A percentile compares a stretch with the other conserved stretches of the same genome.
phyloP scores from a whole-genome alignment of 148 eudicot genomes.

The Camellia granthamiana region DNA sequence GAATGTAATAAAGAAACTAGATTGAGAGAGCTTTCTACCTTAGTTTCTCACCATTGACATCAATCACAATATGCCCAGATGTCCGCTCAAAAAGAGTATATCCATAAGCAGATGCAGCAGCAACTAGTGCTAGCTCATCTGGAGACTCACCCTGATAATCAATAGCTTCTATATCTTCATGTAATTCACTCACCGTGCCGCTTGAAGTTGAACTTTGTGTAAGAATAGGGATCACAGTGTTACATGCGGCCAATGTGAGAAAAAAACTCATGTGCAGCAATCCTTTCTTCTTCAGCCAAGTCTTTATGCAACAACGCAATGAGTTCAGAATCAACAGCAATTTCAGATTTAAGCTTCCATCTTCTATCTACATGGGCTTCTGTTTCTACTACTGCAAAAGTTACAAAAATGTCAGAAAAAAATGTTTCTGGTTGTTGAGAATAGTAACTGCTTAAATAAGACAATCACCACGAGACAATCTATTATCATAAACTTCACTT shows the following conservation, averaged over 20 bases:
- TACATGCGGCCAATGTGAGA: conserved; percentile 88
- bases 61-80: conserved; percentile 88
- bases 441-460: neutral
- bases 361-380: conserved; percentile 29
- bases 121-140: conserved; percentile 91
- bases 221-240: conserved; percentile 88
- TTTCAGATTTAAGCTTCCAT: conserved; percentile 72
- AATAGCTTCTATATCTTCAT: conserved; percentile 43
- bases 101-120: conserved; percentile 95
- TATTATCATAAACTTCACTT: neutral
- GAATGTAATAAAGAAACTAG: conserved; percentile 12
- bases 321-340: conserved; percentile 58
- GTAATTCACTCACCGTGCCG: conserved; percentile 23
- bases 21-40: conserved; percentile 50
- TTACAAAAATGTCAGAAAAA: neutral
- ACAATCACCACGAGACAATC: neutral
- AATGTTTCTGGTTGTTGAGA: neutral
- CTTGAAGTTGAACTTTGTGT: conserved; percentile 32
- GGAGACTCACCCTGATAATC: conserved; percentile 99
- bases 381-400: conserved; percentile 38
- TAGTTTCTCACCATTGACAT: conserved; percentile 83
- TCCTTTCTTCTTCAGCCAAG: conserved; percentile 41
- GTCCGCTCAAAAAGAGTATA: conserved; percentile 93
- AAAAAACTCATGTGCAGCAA: conserved; percentile 86
- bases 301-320: conserved; percentile 60